Percentiles rank a stretch among this genome's conserved stretches.
These are phyloP conservation scores for Phytophthora cactorum DNA, from an alignment of 352 stramenopile species.

Conservation along the genomic window DNA sequence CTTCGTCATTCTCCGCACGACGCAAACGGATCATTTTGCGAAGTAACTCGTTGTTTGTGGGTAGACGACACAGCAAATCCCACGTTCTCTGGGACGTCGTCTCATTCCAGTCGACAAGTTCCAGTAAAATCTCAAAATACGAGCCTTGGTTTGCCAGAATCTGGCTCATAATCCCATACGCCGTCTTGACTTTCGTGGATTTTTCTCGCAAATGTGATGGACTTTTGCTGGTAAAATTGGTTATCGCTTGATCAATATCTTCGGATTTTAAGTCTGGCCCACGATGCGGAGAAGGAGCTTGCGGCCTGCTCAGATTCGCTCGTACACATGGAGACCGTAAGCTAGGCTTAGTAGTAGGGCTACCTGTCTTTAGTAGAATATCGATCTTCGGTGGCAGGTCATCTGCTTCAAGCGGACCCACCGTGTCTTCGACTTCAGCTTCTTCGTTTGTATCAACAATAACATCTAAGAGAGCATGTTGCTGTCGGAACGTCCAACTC, in stretches of 20 bases:
- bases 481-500: constrained; percentile 72
- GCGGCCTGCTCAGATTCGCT: constrained; percentile 49
- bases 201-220: background rate
- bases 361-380: constrained; percentile 23
- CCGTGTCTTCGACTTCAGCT: constrained; percentile 13
- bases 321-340: constrained; percentile 53
- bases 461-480: constrained; percentile 55
- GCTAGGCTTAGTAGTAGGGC: constrained; percentile 22
- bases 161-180: constrained; percentile 51
- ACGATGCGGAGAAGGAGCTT: constrained; percentile 46
- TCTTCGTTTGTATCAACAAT: constrained; percentile 59
- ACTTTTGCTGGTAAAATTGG: constrained; percentile 8
- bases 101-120: constrained; percentile 60
- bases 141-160: constrained; percentile 61
- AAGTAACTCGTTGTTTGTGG: constrained; percentile 70
- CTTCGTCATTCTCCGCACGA: constrained; percentile 16
- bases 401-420: background rate
- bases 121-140: constrained; percentile 67
- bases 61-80: constrained; percentile 74
- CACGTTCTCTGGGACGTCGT: constrained; percentile 67
- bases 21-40: constrained; percentile 72
- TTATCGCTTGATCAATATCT: constrained; percentile 30
- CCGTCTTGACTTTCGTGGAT: constrained; percentile 15
- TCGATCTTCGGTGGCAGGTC: constrained; percentile 21
- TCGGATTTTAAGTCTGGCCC: constrained; percentile 55